phyloP scores from a whole-genome alignment of 2,329 filamentous ascomycete genomes.

The Westerdykella sp. region DNA sequence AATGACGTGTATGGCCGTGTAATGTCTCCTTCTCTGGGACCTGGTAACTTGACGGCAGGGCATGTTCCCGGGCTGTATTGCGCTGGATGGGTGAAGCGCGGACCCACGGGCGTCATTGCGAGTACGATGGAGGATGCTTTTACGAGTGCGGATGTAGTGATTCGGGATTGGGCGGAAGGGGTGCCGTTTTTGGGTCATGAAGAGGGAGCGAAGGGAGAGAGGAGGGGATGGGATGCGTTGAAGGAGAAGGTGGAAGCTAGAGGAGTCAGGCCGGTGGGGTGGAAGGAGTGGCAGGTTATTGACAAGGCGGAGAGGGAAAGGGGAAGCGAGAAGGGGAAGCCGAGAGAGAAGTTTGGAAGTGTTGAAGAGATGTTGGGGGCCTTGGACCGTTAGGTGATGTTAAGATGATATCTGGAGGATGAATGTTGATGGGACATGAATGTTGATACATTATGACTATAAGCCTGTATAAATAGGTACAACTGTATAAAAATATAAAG shows the following conservation, averaged over 20 bases:
- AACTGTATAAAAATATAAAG: too few relatives aligned
- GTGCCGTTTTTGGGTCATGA: slow-evolving; percentile 46
- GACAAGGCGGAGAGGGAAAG: slow-evolving; percentile 67
- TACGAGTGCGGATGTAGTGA: slow-evolving; percentile 75
- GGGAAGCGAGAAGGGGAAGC: slow-evolving; percentile 64
- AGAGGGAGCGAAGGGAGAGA: slow-evolving; percentile 32
- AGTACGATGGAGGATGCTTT: slow-evolving; percentile 96
- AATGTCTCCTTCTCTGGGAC: slow-evolving; percentile 35
- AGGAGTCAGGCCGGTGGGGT: slow-evolving; percentile 61
- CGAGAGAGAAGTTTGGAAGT: slow-evolving; percentile 61
- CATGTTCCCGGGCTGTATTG: slow-evolving; percentile 75
- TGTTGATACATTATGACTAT: too few relatives aligned
- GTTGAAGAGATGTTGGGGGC: slow-evolving; percentile 54
- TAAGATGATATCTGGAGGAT: too few relatives aligned
- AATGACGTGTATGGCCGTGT: slow-evolving; percentile 79
- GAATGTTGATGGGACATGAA: too few relatives aligned
- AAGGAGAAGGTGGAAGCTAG: slow-evolving; percentile 52
- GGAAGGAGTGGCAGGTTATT: slow-evolving; percentile 82
- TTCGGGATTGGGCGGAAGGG: slow-evolving; percentile 61
- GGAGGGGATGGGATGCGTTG: slow-evolving; percentile 71
- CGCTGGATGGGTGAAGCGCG: slow-evolving; percentile 92
- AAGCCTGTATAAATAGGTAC: too few relatives aligned
- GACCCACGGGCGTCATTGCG: slow-evolving; percentile 91
- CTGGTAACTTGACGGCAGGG: slow-evolving; percentile 40
- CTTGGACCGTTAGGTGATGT: slow-evolving; percentile 13